phyloP scores from a whole-genome alignment of 169 alveolate genomes.

The Plasmodium gonderi region DNA sequence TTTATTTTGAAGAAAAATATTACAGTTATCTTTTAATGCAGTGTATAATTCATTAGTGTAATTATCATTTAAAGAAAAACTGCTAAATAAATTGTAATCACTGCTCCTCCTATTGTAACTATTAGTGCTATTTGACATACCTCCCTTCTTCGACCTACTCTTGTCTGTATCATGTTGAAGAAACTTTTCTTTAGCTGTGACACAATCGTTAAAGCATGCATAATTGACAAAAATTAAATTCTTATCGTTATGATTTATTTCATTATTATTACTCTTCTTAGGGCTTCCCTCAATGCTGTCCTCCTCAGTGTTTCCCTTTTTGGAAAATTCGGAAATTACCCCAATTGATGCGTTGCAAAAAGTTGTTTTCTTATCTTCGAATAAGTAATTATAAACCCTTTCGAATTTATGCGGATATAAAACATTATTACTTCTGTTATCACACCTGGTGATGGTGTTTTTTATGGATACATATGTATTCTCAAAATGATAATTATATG shows the following conservation, averaged over 20 bases:
- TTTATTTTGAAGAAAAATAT: not conserved
- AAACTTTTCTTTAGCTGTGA: not conserved
- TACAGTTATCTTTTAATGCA: not conserved
- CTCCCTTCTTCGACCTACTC: not conserved
- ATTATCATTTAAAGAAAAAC: not conserved
- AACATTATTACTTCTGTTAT: not conserved
- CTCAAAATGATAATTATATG: slow-evolving; percentile 27
- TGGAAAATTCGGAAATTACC: not conserved
- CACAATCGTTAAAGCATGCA: not conserved
- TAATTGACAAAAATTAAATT: not conserved
- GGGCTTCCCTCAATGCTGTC: not conserved
- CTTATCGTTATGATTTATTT: not conserved
- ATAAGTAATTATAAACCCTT: not conserved
- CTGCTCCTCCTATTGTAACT: not conserved
- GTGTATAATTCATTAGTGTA: not conserved
- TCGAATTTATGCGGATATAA: not conserved
- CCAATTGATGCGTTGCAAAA: not conserved
- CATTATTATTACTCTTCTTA: not conserved
- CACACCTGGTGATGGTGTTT: not conserved
- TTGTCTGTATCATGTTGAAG: not conserved
- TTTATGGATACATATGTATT: not conserved
- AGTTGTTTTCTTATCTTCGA: not conserved
- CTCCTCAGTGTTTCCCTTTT: not conserved
- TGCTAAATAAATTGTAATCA: not conserved
- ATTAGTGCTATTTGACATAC: not conserved